Conservation (phyloP, 139 green algal genomes). For the Chlorella sp. region DNA sequence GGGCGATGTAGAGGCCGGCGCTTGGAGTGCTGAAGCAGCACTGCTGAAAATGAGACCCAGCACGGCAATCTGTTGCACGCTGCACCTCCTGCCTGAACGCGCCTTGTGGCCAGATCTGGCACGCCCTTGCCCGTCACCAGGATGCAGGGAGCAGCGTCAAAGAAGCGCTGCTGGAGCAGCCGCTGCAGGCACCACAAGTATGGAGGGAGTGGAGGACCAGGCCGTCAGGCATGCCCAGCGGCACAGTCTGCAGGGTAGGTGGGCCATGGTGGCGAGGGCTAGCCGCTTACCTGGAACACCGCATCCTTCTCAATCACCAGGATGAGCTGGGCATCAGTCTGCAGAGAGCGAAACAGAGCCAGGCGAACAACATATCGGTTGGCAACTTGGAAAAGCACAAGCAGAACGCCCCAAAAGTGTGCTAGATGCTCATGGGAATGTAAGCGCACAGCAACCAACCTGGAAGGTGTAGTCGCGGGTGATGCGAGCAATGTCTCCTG, state of each 20-base stretch:
- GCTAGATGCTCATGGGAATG: too few species aligned
- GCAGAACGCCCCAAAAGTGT: too few species aligned
- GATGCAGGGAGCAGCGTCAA: conserved; percentile 54
- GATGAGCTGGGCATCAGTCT: conserved; percentile 50
- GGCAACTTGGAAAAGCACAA: too few species aligned
- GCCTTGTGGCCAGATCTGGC: conserved; percentile 81
- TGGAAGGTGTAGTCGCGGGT: conserved; percentile 39
- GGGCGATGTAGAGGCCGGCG: neutral
- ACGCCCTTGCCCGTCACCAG: conserved; percentile 85
- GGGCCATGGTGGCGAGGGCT: neutral
- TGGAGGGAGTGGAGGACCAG: neutral
- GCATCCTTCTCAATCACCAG: conserved; percentile 89
- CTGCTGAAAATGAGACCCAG: neutral
- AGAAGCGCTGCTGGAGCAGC: conserved; percentile 65
- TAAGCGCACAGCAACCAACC: too few species aligned
- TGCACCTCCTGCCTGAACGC: neutral
- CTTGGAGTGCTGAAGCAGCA: neutral
- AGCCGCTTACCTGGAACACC: conserved; percentile 66
- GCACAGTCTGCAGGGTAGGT: too few species aligned
- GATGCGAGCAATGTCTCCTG: conserved; percentile 66
- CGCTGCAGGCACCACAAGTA: conserved; percentile 43
- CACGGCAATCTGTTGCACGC: neutral
- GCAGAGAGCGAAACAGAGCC: too few species aligned
- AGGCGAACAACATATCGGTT: too few species aligned
- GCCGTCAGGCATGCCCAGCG: too few species aligned